Evolutionary conservation across 495 filamentous ascomycete species (phyloP).

Genomic region (Evansstolkia leycettana): DNA sequence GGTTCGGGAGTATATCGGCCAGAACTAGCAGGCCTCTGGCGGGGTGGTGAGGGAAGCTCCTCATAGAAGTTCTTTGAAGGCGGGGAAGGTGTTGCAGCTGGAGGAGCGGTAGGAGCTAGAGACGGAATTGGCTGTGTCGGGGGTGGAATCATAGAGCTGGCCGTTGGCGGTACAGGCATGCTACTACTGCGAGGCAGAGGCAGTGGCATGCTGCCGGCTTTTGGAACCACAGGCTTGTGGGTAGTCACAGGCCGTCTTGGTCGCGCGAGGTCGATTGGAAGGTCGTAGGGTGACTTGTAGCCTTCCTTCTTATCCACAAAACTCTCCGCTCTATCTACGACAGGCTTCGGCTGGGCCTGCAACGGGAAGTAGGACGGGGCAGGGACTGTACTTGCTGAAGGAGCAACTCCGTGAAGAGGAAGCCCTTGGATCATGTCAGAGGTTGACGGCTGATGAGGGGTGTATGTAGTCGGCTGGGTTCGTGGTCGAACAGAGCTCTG

Average conservation of each 20-base stretch:
- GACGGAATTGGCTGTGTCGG: conserved; percentile 20
- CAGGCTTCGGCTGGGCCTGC: conserved; percentile 17
- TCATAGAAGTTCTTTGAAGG: conserved; percentile 61
- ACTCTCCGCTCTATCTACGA: conserved; percentile 46
- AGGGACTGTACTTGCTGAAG: conserved; percentile 20
- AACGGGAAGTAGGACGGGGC: conserved; percentile 30
- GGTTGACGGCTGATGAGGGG: conserved; percentile 33
- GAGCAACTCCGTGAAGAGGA: conserved; percentile 12
- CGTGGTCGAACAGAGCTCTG: conserved; percentile 11
- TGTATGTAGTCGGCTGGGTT: conserved; percentile 16
- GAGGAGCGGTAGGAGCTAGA: conserved; percentile 14
- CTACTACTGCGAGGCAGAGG: conserved; percentile 49
- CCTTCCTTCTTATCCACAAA: conserved; percentile 82
- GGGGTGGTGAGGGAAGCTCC: conserved; percentile 53
- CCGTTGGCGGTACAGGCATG: conserved; percentile 23
- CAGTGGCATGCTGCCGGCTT: conserved; percentile 20
- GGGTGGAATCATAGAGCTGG: conserved; percentile 15
- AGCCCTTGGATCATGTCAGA: conserved; percentile 24
- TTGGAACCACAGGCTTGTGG: conserved; percentile 18
- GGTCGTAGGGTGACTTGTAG: conserved; percentile 87
- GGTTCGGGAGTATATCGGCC: conserved; percentile 41
- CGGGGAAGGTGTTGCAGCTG: conserved; percentile 18
- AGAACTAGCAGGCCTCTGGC: conserved; percentile 31
- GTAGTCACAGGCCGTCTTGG: conserved; percentile 44
- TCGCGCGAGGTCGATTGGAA: conserved; percentile 75